Base-by-base conservation (phyloP, 768 basidiomycete genomes). In the Terana coerulea region DNA sequence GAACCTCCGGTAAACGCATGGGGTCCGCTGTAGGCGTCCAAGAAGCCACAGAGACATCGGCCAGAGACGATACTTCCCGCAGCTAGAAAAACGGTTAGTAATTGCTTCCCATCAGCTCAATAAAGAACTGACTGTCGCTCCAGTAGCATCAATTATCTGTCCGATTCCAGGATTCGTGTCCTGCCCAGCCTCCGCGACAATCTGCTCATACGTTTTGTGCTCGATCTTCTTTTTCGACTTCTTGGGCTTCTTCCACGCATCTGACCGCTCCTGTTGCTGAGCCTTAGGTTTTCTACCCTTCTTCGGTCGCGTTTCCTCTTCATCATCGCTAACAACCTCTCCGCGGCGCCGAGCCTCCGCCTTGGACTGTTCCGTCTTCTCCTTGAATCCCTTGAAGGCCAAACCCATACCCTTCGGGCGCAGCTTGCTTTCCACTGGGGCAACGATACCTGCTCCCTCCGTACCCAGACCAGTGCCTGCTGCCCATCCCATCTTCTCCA, bases 191-290 rank as follows among this genome's bases (percentile, higher is more conserved):
- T 95, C 93, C 2, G 90, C 87, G 46, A 99, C 66, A 48, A 98
- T 91, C 68, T 99, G 83, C 68, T 99, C 97, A 64, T 98, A 99
- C 0, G 94, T 93, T 76, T 95, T 97, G 73, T 98, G 94, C 64
- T 92, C 85, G 29, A 94, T 73, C 68, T 83, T 91, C 19, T 79
- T 83, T 70, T 91, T 97, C 49, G 83, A 75, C 66, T 88, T 94
- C 76, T 81, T 89, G 6, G 88, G 82, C 54, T 80, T 80, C 71
- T 88, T 94, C 95, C 94, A 97, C 4, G 78, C 78, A 54, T 93
- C 86, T 14, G 88, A 78, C 62, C 81, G 73, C 60, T 86, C 65
- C 36, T 64, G 82, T 61, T 81, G 71, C 56, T 75, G 71, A 26
- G 71, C 75, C 59, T 81, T 79, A 50, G 81, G 81, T 62, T 75